Base-by-base conservation (phyloP, 2,329 filamentous ascomycete species). In the Kalmusia sp. region DNA sequence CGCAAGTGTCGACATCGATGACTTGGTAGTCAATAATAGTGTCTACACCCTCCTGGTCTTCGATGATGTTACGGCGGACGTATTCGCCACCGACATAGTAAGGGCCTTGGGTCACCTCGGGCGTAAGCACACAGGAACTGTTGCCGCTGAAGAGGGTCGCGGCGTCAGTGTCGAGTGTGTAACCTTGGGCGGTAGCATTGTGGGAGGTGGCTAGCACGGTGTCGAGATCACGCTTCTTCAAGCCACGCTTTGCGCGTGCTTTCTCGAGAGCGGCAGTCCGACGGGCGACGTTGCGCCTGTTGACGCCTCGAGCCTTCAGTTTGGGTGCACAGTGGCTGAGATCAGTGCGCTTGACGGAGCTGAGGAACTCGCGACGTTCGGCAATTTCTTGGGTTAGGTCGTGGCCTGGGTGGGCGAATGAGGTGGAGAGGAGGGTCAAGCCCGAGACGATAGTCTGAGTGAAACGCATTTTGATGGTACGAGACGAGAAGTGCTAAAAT, bases 1-100 rank as follows among this genome's bases (percentile, higher is more conserved):
- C 68, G 67, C 81, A 84, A 3, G 80, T 83, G 19, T 75, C 68
- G 30, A 80, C 73, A 53, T 84, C 80, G 38, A 83, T 72, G 31
- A 84, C 70, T 66, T 83, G 81, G 53, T 79, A 72, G 58, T 82
- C 80, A 22, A 81, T 63, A 5, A 75, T 73, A 38, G 82, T 65
- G 30, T 75, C 71, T 25, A 84, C 70, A 39, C 81, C 82, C 2
- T 54, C 51, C 63, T 83, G 73, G 12, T 73, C 69, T 46, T 82
- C 79, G 4, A 68, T 70, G 15, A 84, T 64, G 60, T 84, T 71
- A 24, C 71, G 58, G 21, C 81, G 76, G 54, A 83, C 63, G 39
- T 74, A 74, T 62, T 83, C 80, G 24, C 80, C 82, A 14, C 69
- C 62, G 40, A 83, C 78, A 45, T 60, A 68, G 48, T 66, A 70